Evolutionary conservation across 2,329 filamentous ascomycete genomes (phyloP), one percentile per base, ranked within the genome.

Genomic region (Colletotrichum gigasporum): DNA sequence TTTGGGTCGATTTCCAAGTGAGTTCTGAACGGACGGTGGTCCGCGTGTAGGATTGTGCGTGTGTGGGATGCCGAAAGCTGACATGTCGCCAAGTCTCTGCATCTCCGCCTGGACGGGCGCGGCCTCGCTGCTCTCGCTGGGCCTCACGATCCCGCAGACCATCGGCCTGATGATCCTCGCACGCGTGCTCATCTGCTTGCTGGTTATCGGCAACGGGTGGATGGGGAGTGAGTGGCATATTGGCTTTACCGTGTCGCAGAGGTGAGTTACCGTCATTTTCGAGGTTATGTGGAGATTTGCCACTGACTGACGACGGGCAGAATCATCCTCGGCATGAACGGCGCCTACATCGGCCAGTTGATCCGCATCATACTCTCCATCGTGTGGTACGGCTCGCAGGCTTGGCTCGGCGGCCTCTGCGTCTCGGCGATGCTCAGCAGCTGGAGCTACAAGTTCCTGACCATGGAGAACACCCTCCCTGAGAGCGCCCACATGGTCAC

Each of bases 381-480:
- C 7, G 75, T 80, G 11, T 79, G 79, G 78, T 78, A 75, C 64
- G 74, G 73, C 1, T 73, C 77, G 4, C 78, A 79, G 58, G 71
- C 74, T 7, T 72, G 69, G 69, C 58, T 69, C 1, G 69, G 69
- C 11, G 69, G 69, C 7, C 68, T 68, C 10, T 66, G 68, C 35
- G 61, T 69, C 18, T 72, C 74, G 30, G 71, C 77, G 26, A 79
- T 79, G 67, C 67, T 83, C 20, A 80, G 80, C 16, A 81, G 81
- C 3, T 79, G 81, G 67, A 82, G 80, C 78, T 79, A 80, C 4
- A 78, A 75, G 12, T 83, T 80, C 61, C 70, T 75, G 9, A 77
- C 71, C 67, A 78, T 84, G 63, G 75, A 76, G 14, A 82, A 85
- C 66, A 79, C 79, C 28, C 73, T 85, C 8, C 78, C 81, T 0